Conservation (phyloP, 345 rosid species). For the Acer negundo region DNA sequence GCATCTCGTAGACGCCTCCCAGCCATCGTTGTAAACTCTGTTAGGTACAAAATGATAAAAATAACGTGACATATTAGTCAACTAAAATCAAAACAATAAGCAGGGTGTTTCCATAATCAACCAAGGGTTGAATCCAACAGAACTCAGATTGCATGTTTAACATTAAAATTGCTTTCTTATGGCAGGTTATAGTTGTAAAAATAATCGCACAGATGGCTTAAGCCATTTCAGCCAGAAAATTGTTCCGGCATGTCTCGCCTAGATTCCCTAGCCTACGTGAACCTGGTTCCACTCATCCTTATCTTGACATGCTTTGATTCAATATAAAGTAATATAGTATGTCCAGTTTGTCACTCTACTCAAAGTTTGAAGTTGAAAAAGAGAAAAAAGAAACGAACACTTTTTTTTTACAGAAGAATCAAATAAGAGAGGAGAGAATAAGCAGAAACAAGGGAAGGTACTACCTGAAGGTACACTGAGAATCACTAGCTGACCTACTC, state of each 20-base stretch:
- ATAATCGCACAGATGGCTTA: not conserved
- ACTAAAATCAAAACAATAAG: not conserved
- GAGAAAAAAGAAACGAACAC: not conserved
- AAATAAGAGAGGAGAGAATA: not conserved
- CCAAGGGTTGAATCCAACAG: not conserved
- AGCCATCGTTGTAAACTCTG: slow-evolving; percentile 99
- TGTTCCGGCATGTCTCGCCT: not conserved
- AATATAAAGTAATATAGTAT: not conserved
- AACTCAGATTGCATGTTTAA: not conserved
- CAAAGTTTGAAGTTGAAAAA: not conserved
- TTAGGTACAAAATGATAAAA: slow-evolving; percentile 17
- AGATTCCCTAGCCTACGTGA: not conserved
- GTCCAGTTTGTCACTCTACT: not conserved
- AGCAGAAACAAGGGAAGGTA: slow-evolving; percentile 12
- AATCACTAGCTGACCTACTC: slow-evolving; percentile 89
- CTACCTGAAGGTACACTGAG: slow-evolving; percentile 97
- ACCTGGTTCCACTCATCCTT: not conserved
- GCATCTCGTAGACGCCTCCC: slow-evolving; percentile 99
- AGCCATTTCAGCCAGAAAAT: not conserved
- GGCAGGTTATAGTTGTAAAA: not conserved
- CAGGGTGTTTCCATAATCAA: not conserved
- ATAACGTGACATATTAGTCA: not conserved
- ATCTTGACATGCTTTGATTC: not conserved
- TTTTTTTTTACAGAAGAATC: not conserved
- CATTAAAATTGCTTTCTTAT: not conserved